Evolutionary conservation across 139 green algal genomes (phyloP), one percentile per base, ranked within the genome.

Genomic region (Trebouxia sp.): DNA sequence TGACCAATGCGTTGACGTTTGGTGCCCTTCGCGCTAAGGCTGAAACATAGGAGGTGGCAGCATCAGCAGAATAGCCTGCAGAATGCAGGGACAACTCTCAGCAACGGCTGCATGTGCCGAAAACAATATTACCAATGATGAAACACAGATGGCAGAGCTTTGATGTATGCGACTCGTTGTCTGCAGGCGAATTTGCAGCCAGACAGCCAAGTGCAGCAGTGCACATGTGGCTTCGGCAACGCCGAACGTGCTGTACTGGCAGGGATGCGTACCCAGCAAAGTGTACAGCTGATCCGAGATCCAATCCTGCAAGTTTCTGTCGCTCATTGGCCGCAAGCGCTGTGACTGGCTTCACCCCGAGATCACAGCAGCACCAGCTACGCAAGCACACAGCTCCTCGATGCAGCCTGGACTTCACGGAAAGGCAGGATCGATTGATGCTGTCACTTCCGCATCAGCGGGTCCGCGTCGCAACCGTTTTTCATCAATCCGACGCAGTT

Each of bases 261-360:
- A 45, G 1, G 6, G 17, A n/a, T 28, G 6, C 86, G 35, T 58
- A 93, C 93, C 93, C 6, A 96, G 58, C 7, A 97, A 84, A 0
- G 80, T 83, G 67, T 95, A 89, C 3, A 98, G 85, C 65, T 90
- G 82, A 76, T 94, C 91, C 38, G 89, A 84, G 0, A 97, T 91
- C 94, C 94, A 98, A 15, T 42, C 42, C 28, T 84, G 30, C 35
- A 89, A 65, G 28, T 84, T 84, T 37, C 80, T 55, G 39, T 84
- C 80, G 6, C 26, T 53, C 80, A 84, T 84, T 38, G 20, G 37
- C 26, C 15, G 51, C 35, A 4, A 10, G 48, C 6, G 26, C 50
- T 14, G 50, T 22, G 14, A 14, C 47, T 10, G 47, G 14, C 15
- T 14, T 17, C n/a, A n/a, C n/a, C n/a, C n/a, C n/a, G 47, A 53